A percentile compares a stretch with the other conserved stretches of the same genome.
These are phyloP conservation scores for Trifolium dubium DNA, from an alignment of 306 rosid species.

Conservation along the genomic window DNA sequence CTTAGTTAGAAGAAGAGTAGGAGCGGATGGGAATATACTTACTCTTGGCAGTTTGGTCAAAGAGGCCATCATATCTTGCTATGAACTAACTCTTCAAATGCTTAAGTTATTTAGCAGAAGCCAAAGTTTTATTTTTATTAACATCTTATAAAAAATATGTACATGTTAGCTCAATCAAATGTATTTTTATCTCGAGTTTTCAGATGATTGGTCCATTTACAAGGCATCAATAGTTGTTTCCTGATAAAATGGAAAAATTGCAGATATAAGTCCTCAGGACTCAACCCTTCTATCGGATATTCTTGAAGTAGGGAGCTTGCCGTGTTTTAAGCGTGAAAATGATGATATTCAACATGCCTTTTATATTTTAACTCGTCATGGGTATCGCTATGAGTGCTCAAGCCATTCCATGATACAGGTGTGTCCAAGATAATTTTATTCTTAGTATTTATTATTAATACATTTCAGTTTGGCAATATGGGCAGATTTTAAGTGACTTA, in stretches of 20 bases:
- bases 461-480: conserved; percentile 22
- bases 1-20: conserved; percentile 12
- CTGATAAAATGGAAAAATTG: conserved; percentile 38
- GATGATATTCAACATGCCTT: conserved; percentile 70
- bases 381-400: conserved; percentile 87
- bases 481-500: conserved; percentile 12
- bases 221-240: conserved; percentile 13
- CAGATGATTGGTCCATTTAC: conserved; percentile 24
- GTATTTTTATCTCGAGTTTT: conserved; percentile 34
- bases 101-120: conserved; percentile 6
- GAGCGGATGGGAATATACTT: conserved; percentile 12
- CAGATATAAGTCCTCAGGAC: conserved; percentile 54
- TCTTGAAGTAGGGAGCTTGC: conserved; percentile 63
- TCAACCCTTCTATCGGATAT: conserved; percentile 62
- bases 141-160: conserved; percentile 10
- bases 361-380: conserved; percentile 72
- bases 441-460: background rate
- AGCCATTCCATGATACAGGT: conserved; percentile 67
- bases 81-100: conserved; percentile 17
- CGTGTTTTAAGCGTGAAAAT: conserved; percentile 65
- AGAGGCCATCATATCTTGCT: conserved; percentile 25
- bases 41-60: conserved; percentile 3
- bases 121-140: conserved; percentile 10
- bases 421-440: conserved; percentile 28
- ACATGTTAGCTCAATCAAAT: conserved; percentile 32